Conservation (phyloP, 2,329 filamentous ascomycete genomes). For the Xylaria polymorpha region DNA sequence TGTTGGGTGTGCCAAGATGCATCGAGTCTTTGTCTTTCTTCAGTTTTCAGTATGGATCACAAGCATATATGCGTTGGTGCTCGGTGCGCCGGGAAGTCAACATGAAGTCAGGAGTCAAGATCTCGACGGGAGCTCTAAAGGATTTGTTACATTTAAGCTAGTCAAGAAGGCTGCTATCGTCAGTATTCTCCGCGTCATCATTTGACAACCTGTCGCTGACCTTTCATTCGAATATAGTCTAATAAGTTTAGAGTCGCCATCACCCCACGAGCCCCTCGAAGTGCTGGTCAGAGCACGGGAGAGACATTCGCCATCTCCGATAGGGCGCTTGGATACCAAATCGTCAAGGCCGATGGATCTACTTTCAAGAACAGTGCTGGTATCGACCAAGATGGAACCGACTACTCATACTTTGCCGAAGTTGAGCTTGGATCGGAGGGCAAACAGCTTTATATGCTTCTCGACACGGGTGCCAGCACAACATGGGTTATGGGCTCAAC, state of each 20-base stretch:
- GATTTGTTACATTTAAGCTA: conserved; percentile 57
- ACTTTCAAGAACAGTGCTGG: conserved; percentile 62
- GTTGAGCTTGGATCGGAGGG: conserved; percentile 66
- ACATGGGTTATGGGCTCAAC: conserved; percentile 84
- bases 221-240: conserved; percentile 44
- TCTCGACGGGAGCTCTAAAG: conserved; percentile 32
- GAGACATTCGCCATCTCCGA: conserved; percentile 46
- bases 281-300: conserved; percentile 48
- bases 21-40: conserved; percentile 51
- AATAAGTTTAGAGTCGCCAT: conserved; percentile 50
- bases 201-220: conserved; percentile 34
- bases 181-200: conserved; percentile 39
- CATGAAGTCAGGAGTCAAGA: conserved; percentile 34
- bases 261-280: conserved; percentile 54
- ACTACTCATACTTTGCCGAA: conserved; percentile 73
- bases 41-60: conserved; percentile 62
- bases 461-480: conserved; percentile 76
- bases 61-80: conserved; percentile 61
- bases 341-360: conserved; percentile 60
- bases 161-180: conserved; percentile 54
- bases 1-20: conserved; percentile 45
- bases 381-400: conserved; percentile 72
- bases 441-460: conserved; percentile 69
- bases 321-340: conserved; percentile 60
- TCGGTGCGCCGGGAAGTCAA: conserved; percentile 46